Base-by-base conservation (phyloP, 352 stramenopile species). In the Blastocystis sp. region DNA sequence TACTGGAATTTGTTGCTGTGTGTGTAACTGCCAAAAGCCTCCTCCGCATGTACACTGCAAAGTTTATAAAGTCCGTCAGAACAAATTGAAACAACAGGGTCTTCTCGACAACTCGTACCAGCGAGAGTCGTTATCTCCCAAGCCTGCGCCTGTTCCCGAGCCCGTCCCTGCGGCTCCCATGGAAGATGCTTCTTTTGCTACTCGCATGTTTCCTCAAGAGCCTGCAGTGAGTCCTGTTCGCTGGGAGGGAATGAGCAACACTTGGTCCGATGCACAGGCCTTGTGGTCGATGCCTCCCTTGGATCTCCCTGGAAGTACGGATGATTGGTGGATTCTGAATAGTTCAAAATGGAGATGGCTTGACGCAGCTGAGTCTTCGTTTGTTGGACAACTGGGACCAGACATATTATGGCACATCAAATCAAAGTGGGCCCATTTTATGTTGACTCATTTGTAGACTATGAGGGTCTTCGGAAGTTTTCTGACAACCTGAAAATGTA, bases 1-100 rank as follows among this genome's bases (percentile, higher is more conserved):
- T 75, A 56, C 43, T 13, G 76, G 76, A 6, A 61, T 87, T 4
- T 87, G 76, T 26, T 87, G 76, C 43, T 87, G 76, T 87, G 53
- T 87, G 4, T 87, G 76, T 45, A 76, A 87, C 26, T 87, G 76
- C 34, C 34, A 56, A 20, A 68, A 66, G 43, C 76, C 76, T 20
- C 76, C 76, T 61, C 76, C 76, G 6, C 76, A 87, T 70, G 76
- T 87, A 1, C 76, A 87, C n/a, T 87, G 76, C 41, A 87, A 87
- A 76, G 76, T 87, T 11, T 87, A 87, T 23, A 87, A 87, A 77
- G 76, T 87, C 5, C 45, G 76, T 13, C 59, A 87, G 39, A 87
- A 87, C 63, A 87, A 87, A 45, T 26, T 73, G 34, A 79, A 63
- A 26, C 43, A 80, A 41, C 6, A 41, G n/a, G 43, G 18, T 6